These are phyloP conservation scores for Mycena floridula DNA, from an alignment of 768 basidiomycete species.

Conservation along the genomic window DNA sequence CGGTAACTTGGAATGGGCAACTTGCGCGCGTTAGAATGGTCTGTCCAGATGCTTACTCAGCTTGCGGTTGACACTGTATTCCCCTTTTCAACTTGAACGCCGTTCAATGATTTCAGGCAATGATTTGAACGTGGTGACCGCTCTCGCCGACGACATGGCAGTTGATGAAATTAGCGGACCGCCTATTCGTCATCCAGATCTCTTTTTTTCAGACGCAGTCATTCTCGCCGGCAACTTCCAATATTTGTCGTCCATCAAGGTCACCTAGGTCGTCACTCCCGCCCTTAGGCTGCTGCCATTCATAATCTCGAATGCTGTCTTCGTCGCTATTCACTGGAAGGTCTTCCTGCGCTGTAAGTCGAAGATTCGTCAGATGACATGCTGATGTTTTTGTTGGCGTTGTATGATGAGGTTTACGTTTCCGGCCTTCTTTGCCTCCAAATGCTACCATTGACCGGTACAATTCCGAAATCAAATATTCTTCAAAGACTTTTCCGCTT, in stretches of 20 bases:
- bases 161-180: no score
- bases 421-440: not conserved
- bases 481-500: conserved; percentile 42
- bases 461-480: conserved; percentile 42
- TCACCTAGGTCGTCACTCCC: conserved; percentile 59
- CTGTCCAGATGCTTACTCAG: no score
- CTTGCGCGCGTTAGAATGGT: no score
- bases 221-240: conserved; percentile 44
- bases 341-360: conserved; percentile 47
- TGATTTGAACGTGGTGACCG: no score
- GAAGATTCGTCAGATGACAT: conserved; percentile 53
- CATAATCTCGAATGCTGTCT: conserved; percentile 20
- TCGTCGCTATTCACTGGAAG: conserved; percentile 43
- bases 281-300: conserved; percentile 36
- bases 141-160: no score
- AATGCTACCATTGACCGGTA: conserved; percentile 11
- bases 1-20: no score
- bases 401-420: conserved; percentile 71
- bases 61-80: no score
- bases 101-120: no score
- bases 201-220: conserved; percentile 66
- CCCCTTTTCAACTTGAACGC: no score
- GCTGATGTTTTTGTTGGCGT: conserved; percentile 49
- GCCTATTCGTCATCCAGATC: conserved; percentile 40
- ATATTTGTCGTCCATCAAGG: conserved; percentile 71